These are phyloP conservation scores for Stagonosporopsis tanaceti DNA, from an alignment of 2,329 filamentous ascomycete genomes.

Conservation along the genomic window DNA sequence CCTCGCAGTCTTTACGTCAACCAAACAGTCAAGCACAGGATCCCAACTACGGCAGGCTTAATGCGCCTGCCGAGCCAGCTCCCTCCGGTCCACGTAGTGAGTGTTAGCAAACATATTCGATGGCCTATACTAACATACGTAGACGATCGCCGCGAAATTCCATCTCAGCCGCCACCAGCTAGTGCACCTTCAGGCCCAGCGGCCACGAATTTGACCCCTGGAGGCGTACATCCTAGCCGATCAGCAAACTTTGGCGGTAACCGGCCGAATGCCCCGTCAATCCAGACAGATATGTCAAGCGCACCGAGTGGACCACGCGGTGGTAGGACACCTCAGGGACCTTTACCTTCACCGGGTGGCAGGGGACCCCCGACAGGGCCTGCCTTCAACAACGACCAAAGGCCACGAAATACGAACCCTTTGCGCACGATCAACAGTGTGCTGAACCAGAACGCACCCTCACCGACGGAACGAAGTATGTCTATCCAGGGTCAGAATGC, in stretches of 20 bases:
- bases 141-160: slow-evolving; percentile 39
- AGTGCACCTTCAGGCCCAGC: slow-evolving; percentile 44
- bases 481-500: slow-evolving; percentile 25
- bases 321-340: slow-evolving; percentile 34
- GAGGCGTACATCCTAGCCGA: slow-evolving; percentile 64
- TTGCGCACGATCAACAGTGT: slow-evolving; percentile 43
- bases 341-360: slow-evolving; percentile 38
- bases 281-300: slow-evolving; percentile 44
- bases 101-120: slow-evolving; percentile 24
- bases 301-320: slow-evolving; percentile 48
- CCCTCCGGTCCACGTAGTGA: slow-evolving; percentile 63
- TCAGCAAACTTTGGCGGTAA: slow-evolving; percentile 38
- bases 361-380: slow-evolving; percentile 47
- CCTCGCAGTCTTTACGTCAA: slow-evolving; percentile 42
- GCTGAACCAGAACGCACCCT: slow-evolving; percentile 36
- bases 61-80: slow-evolving; percentile 55
- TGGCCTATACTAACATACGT: slow-evolving; percentile 13
- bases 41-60: slow-evolving; percentile 59
- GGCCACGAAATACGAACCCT: slow-evolving; percentile 30
- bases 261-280: slow-evolving; percentile 18
- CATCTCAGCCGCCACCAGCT: slow-evolving; percentile 36
- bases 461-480: slow-evolving; percentile 30
- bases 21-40: slow-evolving; percentile 52
- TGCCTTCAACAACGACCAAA: slow-evolving; percentile 37
- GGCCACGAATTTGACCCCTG: slow-evolving; percentile 44